These are phyloP conservation scores for Xerocomus spinulosus DNA, from an alignment of 768 basidiomycete species.

Conservation along the genomic window DNA sequence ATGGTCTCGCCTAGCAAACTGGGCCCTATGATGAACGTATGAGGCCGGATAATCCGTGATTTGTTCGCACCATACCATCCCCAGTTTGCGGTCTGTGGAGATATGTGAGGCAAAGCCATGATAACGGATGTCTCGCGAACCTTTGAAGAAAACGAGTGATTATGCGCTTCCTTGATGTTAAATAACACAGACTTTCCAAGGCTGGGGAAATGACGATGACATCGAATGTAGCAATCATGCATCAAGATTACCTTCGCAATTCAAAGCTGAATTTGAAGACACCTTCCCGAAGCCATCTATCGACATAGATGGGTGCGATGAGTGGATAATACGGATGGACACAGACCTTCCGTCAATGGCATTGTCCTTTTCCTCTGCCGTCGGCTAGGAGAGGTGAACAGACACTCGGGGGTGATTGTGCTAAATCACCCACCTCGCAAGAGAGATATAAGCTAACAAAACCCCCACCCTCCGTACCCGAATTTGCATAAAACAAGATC, in stretches of 20 bases:
- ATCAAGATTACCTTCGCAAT: slow-evolving; percentile 53
- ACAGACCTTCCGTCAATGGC: slow-evolving; percentile 56
- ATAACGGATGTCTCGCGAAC: too few species aligned
- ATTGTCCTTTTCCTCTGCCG: slow-evolving; percentile 66
- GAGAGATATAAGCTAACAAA: slow-evolving; percentile 77
- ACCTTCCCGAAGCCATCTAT: slow-evolving; percentile 80
- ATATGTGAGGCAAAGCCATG: slow-evolving; percentile 9
- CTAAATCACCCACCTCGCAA: slow-evolving; percentile 59
- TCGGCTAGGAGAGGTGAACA: slow-evolving; percentile 49
- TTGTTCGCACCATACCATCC: slow-evolving; percentile 55
- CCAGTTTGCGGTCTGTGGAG: slow-evolving; percentile 72
- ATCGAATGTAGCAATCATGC: not conserved
- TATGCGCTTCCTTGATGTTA: slow-evolving; percentile 72
- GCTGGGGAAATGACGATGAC: slow-evolving; percentile 11
- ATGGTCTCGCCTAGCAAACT: slow-evolving; percentile 71
- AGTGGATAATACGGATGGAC: not conserved
- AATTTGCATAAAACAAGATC: slow-evolving; percentile 83
- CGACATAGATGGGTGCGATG: not conserved
- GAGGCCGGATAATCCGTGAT: not conserved
- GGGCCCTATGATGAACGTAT: slow-evolving; percentile 46
- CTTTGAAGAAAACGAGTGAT: slow-evolving; percentile 78
- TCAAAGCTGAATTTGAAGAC: slow-evolving; percentile 86
- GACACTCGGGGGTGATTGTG: not conserved
- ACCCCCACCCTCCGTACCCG: slow-evolving; percentile 56
- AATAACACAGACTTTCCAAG: slow-evolving; percentile 50